Conservation (phyloP, 139 green algal species). For the Closterium sp. region DNA sequence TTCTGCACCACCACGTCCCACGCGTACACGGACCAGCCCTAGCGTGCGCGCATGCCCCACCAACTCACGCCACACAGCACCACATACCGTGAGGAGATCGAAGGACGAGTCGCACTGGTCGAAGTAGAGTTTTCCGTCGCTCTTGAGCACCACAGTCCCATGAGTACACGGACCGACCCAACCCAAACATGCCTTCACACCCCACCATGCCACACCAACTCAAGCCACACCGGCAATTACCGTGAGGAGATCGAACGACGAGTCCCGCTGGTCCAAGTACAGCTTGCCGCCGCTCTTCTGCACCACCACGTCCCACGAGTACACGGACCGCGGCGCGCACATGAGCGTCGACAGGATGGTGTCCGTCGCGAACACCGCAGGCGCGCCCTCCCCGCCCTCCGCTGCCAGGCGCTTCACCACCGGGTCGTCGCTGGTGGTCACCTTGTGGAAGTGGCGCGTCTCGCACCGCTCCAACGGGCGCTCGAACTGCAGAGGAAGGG, state of each 20-base stretch:
- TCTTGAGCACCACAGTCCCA: constrained; percentile 81
- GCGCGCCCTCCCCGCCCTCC: constrained; percentile 1
- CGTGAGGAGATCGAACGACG: constrained; percentile 83
- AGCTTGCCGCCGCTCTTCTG: constrained; percentile 68
- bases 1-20: constrained; percentile 85
- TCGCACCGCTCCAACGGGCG: constrained; percentile 72
- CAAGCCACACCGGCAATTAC: constrained; percentile 62
- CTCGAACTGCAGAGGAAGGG: constrained; percentile 28
- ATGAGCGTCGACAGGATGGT: constrained; percentile 89
- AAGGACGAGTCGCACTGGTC: constrained; percentile 83
- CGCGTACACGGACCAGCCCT: constrained; percentile 81
- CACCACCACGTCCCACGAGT: constrained; percentile 88
- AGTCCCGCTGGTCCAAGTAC: constrained; percentile 85
- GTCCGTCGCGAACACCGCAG: constrained; percentile 90
- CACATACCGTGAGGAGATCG: constrained; percentile 83
- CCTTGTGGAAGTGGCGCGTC: constrained; percentile 65
- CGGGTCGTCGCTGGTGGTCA: constrained; percentile 86
- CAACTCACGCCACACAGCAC: too few relatives aligned
- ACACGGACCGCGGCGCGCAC: constrained; percentile 83
- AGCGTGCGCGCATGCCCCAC: too few relatives aligned
- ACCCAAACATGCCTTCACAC: too few relatives aligned
- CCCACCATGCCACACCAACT: too few relatives aligned
- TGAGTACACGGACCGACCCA: constrained; percentile 76
- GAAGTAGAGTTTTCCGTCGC: constrained; percentile 74
- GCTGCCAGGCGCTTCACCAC: constrained; percentile 64